phyloP scores from a whole-genome alignment of 345 rosid genomes.

The Euphorbia lathyris region DNA sequence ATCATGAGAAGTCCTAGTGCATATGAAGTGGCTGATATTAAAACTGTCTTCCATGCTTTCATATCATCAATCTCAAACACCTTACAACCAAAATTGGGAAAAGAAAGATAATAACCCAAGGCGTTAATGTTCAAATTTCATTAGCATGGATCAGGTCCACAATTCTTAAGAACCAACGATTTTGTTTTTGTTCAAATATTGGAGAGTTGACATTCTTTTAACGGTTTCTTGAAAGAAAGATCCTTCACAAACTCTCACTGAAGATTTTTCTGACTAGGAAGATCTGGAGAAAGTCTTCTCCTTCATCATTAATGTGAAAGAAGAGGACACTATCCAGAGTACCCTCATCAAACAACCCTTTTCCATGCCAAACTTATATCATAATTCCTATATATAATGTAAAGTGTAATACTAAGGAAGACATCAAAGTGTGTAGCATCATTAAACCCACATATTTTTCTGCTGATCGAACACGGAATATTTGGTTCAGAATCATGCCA shows the following conservation, averaged over 20 bases:
- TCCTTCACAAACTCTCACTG: not conserved
- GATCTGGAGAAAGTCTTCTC: not conserved
- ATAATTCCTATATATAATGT: not conserved
- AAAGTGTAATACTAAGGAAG: not conserved
- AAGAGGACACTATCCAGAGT: not conserved
- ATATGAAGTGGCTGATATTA: slow-evolving; percentile 75
- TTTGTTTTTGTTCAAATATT: not conserved
- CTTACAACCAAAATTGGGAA: slow-evolving; percentile 32
- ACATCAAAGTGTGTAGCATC: slow-evolving; percentile 8
- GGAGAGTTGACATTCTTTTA: not conserved
- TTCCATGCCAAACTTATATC: not conserved
- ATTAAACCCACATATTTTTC: not conserved
- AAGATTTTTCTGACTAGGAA: not conserved
- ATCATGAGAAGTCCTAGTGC: slow-evolving; percentile 78
- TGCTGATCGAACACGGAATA: not conserved
- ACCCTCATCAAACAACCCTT: not conserved
- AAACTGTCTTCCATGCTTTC: slow-evolving; percentile 86
- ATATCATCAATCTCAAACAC: slow-evolving; percentile 80
- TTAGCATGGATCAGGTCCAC: slow-evolving; percentile 1
- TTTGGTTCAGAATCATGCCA: no score
- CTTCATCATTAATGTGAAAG: not conserved
- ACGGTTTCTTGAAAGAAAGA: not conserved
- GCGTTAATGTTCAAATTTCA: not conserved
- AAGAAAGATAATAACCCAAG: slow-evolving; percentile 3
- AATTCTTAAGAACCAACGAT: not conserved